These are phyloP conservation scores for Tribonema minus DNA, from an alignment of 108 stramenopile species.

Conservation along the genomic window DNA sequence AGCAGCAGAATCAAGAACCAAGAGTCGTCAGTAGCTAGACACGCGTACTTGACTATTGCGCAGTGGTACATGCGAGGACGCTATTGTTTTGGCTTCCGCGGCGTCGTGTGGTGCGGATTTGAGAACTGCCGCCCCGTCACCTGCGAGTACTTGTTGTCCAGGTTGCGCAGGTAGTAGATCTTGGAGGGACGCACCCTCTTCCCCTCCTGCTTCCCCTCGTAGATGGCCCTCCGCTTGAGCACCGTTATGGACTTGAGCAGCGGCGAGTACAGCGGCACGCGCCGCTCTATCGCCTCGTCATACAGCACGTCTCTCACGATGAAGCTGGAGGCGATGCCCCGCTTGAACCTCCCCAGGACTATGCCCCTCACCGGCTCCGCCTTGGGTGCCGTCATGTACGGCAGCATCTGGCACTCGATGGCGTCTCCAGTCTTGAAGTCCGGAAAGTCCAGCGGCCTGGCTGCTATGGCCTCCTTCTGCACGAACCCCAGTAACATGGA, in stretches of 20 bases:
- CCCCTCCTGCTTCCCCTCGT: slow-evolving; percentile 74
- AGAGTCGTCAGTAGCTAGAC: too few species aligned
- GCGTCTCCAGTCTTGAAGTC: background rate
- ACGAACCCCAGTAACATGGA: background rate
- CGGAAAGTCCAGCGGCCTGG: background rate
- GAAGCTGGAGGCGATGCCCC: slow-evolving; percentile 16
- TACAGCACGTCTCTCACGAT: slow-evolving; percentile 25
- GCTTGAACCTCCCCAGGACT: slow-evolving; percentile 1
- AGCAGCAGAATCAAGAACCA: too few species aligned
- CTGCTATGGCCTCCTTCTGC: background rate
- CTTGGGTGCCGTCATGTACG: background rate
- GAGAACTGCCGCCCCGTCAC: slow-evolving; percentile 22
- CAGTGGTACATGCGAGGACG: too few species aligned
- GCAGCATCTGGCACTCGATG: background rate
- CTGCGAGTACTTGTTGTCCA: slow-evolving; percentile 47
- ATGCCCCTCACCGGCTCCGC: background rate
- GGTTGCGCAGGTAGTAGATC: slow-evolving; percentile 64
- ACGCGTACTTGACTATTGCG: too few species aligned
- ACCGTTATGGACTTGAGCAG: slow-evolving; percentile 53
- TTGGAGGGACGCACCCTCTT: slow-evolving; percentile 70
- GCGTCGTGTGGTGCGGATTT: too few species aligned
- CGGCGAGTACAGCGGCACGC: slow-evolving; percentile 27
- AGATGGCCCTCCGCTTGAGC: slow-evolving; percentile 75
- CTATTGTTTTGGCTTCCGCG: too few species aligned
- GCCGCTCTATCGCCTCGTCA: slow-evolving; percentile 5